A percentile compares a stretch with the other conserved stretches of the same genome.
These are phyloP conservation scores for Phaeosphaeria sp. DNA, from an alignment of 2,329 filamentous ascomycete species.

Conservation along the genomic window DNA sequence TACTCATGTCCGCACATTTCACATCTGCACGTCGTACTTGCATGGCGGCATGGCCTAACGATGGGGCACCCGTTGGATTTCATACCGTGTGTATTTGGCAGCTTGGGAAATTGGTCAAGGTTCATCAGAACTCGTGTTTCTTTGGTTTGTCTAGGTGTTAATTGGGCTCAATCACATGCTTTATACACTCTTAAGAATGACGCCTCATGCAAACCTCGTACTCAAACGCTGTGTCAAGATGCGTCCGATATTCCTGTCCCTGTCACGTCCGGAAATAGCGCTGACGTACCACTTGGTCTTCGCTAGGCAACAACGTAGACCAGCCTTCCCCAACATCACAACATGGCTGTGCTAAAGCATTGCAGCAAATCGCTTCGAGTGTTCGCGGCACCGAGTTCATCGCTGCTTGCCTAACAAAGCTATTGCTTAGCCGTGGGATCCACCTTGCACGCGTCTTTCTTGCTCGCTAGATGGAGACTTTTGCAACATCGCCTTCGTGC, in stretches of 20 bases:
- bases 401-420: not conserved
- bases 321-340: conserved; percentile 13
- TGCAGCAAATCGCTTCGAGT: not conserved
- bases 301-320: conserved; percentile 7
- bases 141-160: conserved; percentile 32
- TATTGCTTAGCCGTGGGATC: not conserved
- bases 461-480: conserved; percentile 7
- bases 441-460: not conserved
- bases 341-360: conserved; percentile 13
- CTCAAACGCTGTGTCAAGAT: not conserved
- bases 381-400: not conserved
- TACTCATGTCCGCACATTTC: conserved; percentile 30
- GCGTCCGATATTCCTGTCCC: not conserved
- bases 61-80: conserved; percentile 42
- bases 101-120: conserved; percentile 33
- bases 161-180: conserved; percentile 28
- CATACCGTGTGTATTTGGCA: conserved; percentile 31
- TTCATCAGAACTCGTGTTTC: conserved; percentile 25
- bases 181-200: not conserved
- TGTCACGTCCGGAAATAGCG: not conserved
- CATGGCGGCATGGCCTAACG: conserved; percentile 33
- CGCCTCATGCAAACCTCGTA: not conserved
- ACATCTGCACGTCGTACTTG: conserved; percentile 24
- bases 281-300: conserved; percentile 18
- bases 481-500: not conserved